phyloP scores from a whole-genome alignment of 371 early-diverging fungal genomes.

The Apophysomyces variabilis region DNA sequence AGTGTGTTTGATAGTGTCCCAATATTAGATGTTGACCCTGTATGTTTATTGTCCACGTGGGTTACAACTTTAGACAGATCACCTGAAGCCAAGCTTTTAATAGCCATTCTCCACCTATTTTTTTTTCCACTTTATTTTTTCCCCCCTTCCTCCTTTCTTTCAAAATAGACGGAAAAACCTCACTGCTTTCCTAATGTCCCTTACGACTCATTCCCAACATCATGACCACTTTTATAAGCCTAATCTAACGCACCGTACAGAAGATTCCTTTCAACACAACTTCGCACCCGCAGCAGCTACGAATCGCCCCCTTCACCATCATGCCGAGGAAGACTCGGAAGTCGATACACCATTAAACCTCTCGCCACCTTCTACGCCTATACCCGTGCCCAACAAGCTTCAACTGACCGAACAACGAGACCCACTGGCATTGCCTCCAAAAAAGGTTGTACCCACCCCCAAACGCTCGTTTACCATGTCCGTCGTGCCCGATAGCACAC shows the following conservation, averaged over 20 bases:
- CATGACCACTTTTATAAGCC: constrained; percentile 13
- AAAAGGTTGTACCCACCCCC: constrained; percentile 8
- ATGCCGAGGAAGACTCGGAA: constrained; percentile 8
- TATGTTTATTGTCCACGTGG: constrained; percentile 6
- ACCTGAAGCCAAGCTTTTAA: constrained; percentile 9
- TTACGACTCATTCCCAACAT: constrained; percentile 10
- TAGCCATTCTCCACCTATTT: background rate
- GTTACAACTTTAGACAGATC: constrained; percentile 1
- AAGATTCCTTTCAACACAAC: constrained; percentile 9
- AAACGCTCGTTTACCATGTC: constrained; percentile 29
- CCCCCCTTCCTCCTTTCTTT: constrained; percentile 13
- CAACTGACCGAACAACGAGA: constrained; percentile 11
- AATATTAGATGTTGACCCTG: background rate
- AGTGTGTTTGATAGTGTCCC: background rate
- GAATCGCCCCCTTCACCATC: constrained; percentile 13
- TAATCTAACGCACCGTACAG: background rate
- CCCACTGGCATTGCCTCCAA: background rate
- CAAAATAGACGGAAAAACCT: no score
- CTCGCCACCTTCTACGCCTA: constrained; percentile 32
- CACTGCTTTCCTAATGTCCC: background rate
- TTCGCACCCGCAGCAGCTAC: constrained; percentile 9
- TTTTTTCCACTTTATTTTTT: constrained; percentile 14
- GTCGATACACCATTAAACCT: constrained; percentile 21
- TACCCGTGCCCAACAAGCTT: constrained; percentile 16
- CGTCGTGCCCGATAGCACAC: constrained; percentile 17